Conservation (phyloP, 192 early-diverging fungal species). For the Entophlyctis luteolus region DNA sequence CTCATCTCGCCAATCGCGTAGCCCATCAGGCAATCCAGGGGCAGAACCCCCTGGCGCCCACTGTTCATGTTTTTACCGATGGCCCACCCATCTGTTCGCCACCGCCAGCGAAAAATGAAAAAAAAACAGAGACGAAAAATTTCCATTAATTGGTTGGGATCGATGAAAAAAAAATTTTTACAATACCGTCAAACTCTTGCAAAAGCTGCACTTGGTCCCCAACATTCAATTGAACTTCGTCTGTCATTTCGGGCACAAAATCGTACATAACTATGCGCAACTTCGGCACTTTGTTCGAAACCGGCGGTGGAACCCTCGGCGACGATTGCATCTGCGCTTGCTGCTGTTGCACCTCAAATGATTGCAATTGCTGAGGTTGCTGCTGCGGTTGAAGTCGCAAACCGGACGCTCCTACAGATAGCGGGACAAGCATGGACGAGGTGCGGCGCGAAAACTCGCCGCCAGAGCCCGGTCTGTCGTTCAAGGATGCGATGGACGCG, state of each 20-base stretch:
- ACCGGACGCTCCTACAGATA: not conserved
- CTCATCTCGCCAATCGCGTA: not conserved
- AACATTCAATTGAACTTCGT: conserved; percentile 22
- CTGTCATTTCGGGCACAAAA: conserved; percentile 20
- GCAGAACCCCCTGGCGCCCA: conserved; percentile 7
- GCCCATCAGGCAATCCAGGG: conserved; percentile 9
- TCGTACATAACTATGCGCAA: conserved; percentile 1
- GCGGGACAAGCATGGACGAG: not conserved
- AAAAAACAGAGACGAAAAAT: not conserved
- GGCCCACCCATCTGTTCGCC: conserved; percentile 10
- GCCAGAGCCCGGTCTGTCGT: too few species aligned
- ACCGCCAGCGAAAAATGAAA: not conserved
- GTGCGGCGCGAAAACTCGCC: not conserved
- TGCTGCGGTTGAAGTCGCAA: not conserved
- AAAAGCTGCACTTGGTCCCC: conserved; percentile 6
- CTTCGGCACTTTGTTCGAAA: not conserved
- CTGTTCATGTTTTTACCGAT: conserved; percentile 2
- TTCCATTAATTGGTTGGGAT: too few species aligned
- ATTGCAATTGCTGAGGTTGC: not conserved
- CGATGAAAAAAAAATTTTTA: not conserved
- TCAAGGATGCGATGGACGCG: not conserved
- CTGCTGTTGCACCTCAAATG: not conserved
- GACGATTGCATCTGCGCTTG: not conserved
- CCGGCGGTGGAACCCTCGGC: not conserved
- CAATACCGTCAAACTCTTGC: conserved; percentile 14